Evolutionary conservation across 2,329 filamentous ascomycete species (phyloP), one percentile per base, ranked within the genome.

Genomic region (Oidium heveae): DNA sequence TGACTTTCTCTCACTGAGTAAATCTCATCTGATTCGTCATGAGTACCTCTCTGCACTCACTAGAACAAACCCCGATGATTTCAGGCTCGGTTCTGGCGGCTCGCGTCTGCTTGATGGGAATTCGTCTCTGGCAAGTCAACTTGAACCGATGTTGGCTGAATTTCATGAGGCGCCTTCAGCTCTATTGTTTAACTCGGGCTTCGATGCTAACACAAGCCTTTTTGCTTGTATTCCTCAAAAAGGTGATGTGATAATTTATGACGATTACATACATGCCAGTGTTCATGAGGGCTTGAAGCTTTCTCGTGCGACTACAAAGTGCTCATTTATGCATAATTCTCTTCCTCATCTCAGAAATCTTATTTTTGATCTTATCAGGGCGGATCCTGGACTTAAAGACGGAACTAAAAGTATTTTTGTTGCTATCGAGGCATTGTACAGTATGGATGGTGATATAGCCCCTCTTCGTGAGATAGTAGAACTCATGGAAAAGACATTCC

Each of bases 21-120:
- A 56, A 24, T 62, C 58, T 2, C 49, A 57, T 4, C 24, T 55
- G 13, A 47, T 62, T 24, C 56, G 56, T 43, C 22, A 44, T 1
- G 47, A 55, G 4, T 62, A 59, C 41, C 56, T 62, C 1, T 22
- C 49, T 12, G 56, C 60, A 41, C 55, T 63, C 6, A 34, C 22
- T 7, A 18, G 22, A n/a, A 52, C 49, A 5, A 39, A 44, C 1
- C 41, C 55, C 28, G 49, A 58, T 1, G n/a, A 54, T n/a, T 62
- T 60, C 51, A 54, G 54, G 1, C 54, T 63, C 24, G 61, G 62
- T 9, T 57, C 54, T 13, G 71, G 73, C 0, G 79, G 80, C 2
- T 80, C 77, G 0, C 71, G 81, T 8, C 68, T 84, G 0, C 68
- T 82, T 4, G 77, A 83, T 58, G 81, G 81, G 2, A 84, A 83